Evolutionary conservation across 2,329 filamentous ascomycete species (phyloP).

Genomic region (Zasmidium angulare): DNA sequence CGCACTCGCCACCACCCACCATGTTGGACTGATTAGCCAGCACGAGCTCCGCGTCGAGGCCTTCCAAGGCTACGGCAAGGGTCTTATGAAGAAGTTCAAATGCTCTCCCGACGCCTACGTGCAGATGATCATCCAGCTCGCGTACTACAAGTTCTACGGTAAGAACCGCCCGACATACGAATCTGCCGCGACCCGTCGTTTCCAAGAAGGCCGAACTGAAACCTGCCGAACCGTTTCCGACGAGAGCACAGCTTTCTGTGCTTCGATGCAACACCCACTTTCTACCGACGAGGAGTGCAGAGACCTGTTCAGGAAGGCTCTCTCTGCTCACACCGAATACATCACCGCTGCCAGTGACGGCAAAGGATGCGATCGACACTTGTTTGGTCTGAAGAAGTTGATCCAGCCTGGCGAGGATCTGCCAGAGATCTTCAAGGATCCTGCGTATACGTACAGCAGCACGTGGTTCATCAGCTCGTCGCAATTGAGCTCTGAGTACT

Average conservation of each 20-base stretch:
- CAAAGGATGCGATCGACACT: constrained; percentile 89
- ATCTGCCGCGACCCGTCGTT: constrained; percentile 89
- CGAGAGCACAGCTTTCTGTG: constrained; percentile 87
- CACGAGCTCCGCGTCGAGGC: constrained; percentile 93
- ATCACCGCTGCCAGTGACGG: constrained; percentile 86
- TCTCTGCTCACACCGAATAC: constrained; percentile 83
- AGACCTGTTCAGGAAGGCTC: constrained; percentile 76
- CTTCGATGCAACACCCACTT: constrained; percentile 72
- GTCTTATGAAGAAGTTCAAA: constrained; percentile 98
- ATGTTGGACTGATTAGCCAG: constrained; percentile 74
- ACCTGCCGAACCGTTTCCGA: constrained; percentile 91
- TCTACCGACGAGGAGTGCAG: constrained; percentile 65
- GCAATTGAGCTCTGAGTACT: constrained; percentile 93
- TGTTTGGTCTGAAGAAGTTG: constrained; percentile 95
- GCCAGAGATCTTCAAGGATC: constrained; percentile 82
- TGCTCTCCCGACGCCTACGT: constrained; percentile 97
- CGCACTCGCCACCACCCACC: constrained; percentile 74
- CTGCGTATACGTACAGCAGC: constrained; percentile 76
- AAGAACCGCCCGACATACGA: constrained; percentile 97
- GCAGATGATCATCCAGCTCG: constrained; percentile 97
- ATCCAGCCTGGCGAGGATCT: constrained; percentile 76
- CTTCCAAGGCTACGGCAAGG: constrained; percentile 97
- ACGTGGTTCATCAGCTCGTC: constrained; percentile 88
- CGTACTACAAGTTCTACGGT: constrained; percentile 99
- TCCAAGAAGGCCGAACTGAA: constrained; percentile 94